Evolutionary conservation across 768 basidiomycete genomes (phyloP).

Genomic region (Amanita phalloides): DNA sequence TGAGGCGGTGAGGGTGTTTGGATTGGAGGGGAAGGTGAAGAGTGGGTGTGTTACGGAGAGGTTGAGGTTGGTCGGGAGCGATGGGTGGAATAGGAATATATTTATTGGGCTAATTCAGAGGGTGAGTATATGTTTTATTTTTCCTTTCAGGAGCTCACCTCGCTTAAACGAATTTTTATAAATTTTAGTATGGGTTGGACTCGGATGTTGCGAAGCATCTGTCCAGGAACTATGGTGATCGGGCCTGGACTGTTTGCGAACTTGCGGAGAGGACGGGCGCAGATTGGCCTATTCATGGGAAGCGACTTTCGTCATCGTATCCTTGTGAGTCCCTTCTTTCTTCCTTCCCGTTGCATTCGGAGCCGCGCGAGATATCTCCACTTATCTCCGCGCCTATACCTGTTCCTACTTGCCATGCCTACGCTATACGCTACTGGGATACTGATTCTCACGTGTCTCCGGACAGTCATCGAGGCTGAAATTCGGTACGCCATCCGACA

Average conservation of each 20-base stretch:
- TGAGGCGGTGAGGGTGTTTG: conserved; percentile 71
- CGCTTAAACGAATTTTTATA: neutral
- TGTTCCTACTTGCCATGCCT: neutral
- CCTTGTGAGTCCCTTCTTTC: conserved; percentile 43
- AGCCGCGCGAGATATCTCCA: too few species aligned
- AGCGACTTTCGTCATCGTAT: conserved; percentile 58
- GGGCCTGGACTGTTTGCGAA: conserved; percentile 89
- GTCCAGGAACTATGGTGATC: conserved; percentile 90
- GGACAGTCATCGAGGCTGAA: conserved; percentile 84
- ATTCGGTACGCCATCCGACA: conserved; percentile 78
- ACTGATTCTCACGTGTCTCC: neutral
- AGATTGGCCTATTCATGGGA: conserved; percentile 82
- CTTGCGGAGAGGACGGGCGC: conserved; percentile 69
- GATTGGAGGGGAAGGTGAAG: conserved; percentile 40
- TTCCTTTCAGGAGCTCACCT: neutral
- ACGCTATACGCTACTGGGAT: neutral
- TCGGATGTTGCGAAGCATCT: conserved; percentile 91
- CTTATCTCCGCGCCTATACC: too few species aligned
- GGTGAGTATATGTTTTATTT: conserved; percentile 36
- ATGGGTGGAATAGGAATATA: conserved; percentile 94
- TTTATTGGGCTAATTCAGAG: conserved; percentile 92
- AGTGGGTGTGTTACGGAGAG: conserved; percentile 69
- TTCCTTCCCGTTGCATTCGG: neutral
- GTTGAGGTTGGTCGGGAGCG: conserved; percentile 80
- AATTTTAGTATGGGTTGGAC: conserved; percentile 72